phyloP scores from a whole-genome alignment of 768 basidiomycete genomes.

The Collybiopsis confluens region DNA sequence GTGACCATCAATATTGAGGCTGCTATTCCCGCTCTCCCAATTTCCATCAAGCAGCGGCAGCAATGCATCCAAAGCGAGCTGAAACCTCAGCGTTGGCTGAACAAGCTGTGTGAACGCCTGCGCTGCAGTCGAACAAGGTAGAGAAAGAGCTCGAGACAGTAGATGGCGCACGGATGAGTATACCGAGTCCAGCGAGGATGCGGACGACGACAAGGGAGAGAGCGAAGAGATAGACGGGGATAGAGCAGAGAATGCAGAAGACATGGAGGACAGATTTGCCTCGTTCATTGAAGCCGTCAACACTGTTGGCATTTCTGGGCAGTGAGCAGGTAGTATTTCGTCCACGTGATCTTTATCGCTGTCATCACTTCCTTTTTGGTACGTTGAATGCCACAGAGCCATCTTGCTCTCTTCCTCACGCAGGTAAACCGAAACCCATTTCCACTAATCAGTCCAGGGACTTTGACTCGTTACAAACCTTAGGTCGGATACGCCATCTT shows the following conservation, averaged over 20 bases:
- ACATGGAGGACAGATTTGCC: neutral
- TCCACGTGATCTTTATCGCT: no score
- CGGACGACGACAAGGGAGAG: neutral
- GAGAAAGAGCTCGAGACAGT: conserved; percentile 57
- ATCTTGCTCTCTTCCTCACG: no score
- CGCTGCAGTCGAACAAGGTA: conserved; percentile 75
- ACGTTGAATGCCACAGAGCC: no score
- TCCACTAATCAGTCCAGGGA: no score
- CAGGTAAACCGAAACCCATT: no score
- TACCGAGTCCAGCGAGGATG: conserved; percentile 1
- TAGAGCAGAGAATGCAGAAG: neutral
- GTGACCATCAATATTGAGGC: neutral
- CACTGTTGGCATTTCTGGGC: conserved; percentile 3
- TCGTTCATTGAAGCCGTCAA: conserved; percentile 3
- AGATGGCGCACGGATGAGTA: conserved; percentile 62
- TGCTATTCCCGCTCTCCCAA: conserved; percentile 36
- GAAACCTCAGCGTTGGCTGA: conserved; percentile 72
- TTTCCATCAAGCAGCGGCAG: conserved; percentile 71
- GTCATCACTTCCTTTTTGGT: no score
- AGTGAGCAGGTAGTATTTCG: neutral
- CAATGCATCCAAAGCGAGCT: conserved; percentile 79
- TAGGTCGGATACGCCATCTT: no score
- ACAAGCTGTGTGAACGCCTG: conserved; percentile 74
- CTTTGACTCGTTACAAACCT: no score
- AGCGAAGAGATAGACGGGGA: neutral